Evolutionary conservation across 805 yeast species (phyloP).

Genomic region (Scheffersomyces coipomensis): DNA sequence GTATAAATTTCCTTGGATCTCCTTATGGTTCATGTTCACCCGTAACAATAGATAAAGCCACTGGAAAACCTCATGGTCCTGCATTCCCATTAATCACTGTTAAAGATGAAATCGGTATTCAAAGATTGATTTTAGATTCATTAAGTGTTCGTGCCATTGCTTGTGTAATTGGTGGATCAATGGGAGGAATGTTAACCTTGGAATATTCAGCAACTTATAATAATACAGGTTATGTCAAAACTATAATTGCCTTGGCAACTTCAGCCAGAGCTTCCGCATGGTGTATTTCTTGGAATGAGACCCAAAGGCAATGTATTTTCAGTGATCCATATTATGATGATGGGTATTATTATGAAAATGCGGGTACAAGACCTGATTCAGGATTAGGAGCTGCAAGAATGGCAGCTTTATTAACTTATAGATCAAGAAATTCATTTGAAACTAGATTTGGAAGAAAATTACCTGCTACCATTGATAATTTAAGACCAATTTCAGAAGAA

Average conservation of each 20-base stretch:
- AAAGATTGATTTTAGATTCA: constrained; percentile 71
- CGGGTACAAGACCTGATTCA: constrained; percentile 63
- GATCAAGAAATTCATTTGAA: constrained; percentile 91
- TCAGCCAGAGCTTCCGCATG: constrained; percentile 95
- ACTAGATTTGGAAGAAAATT: constrained; percentile 81
- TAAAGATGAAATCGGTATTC: constrained; percentile 87
- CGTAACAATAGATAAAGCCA: constrained; percentile 71
- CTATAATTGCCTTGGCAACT: constrained; percentile 84
- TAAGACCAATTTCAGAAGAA: constrained; percentile 3
- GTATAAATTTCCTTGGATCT: constrained; percentile 91
- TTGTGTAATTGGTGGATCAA: constrained; percentile 90
- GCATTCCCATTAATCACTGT: constrained; percentile 91
- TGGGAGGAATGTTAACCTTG: constrained; percentile 97
- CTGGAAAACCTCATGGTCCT: constrained; percentile 83
- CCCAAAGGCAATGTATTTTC: constrained; percentile 94
- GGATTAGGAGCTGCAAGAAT: constrained; percentile 97
- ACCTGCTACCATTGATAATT: constrained; percentile 15
- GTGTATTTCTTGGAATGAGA: constrained; percentile 99
- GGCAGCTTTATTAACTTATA: constrained; percentile 91
- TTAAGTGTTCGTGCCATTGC: constrained; percentile 80
- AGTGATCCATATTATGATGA: constrained; percentile 92
- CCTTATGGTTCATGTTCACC: constrained; percentile 98
- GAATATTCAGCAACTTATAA: constrained; percentile 74
- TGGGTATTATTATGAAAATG: constrained; percentile 77
- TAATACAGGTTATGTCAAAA: constrained; percentile 63